phyloP scores from a whole-genome alignment of 306 rosid genomes.

The Sechiopsis laciniata region DNA sequence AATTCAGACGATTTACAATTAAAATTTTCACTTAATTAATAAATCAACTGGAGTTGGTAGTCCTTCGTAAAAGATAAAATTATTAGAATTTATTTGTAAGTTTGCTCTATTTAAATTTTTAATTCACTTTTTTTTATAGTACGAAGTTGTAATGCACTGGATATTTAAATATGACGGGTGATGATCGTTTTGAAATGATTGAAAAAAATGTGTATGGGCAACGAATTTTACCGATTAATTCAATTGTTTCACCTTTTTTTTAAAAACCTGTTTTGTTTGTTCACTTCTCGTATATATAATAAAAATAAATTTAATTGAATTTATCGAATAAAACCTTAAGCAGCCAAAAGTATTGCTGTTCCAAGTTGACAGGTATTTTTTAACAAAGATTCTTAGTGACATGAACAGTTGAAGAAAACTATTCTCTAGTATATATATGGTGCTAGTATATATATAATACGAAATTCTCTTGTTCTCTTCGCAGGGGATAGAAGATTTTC shows the following conservation, averaged over 20 bases:
- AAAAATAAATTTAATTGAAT: background rate
- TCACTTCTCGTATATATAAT: background rate
- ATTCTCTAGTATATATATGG: background rate
- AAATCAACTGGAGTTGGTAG: background rate
- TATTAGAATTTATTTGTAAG: background rate
- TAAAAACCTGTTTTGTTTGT: background rate
- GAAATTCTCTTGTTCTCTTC: constrained; percentile 25
- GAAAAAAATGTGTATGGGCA: background rate
- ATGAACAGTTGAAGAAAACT: background rate
- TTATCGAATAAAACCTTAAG: too few relatives aligned
- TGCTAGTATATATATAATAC: constrained; percentile 14
- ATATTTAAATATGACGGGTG: background rate
- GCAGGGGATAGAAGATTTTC: constrained; percentile 94
- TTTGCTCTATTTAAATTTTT: background rate
- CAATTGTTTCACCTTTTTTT: background rate
- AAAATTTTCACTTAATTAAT: background rate
- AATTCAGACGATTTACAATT: background rate
- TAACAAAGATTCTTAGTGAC: background rate
- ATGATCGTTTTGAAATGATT: background rate
- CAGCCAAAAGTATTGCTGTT: background rate
- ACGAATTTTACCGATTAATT: background rate
- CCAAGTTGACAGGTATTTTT: background rate
- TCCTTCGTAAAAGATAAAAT: background rate
- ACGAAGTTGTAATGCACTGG: background rate
- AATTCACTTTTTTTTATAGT: background rate